A percentile compares a stretch with the other conserved stretches of the same genome.
Conservation (phyloP, 139 green algal species). For the Pleodorina starrii region DNA sequence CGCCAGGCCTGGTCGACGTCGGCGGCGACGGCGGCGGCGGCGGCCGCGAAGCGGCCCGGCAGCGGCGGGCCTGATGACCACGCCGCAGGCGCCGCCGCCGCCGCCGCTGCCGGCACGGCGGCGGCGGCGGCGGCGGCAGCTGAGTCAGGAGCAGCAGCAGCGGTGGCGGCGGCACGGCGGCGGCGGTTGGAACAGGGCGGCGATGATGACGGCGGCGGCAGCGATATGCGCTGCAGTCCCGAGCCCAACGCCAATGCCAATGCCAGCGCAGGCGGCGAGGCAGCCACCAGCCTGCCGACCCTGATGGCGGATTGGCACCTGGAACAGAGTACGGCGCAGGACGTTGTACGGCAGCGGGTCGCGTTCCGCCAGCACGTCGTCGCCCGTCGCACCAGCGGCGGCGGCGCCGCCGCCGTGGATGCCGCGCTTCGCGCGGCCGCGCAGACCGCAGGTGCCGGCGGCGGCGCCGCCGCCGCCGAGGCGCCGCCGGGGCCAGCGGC, state of each 20-base stretch:
- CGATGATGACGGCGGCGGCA: neutral
- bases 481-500: too few species aligned
- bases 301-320: conserved; percentile 31
- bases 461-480: neutral
- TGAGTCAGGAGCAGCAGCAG: neutral
- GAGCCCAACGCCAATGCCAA: neutral
- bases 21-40: neutral
- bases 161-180: neutral
- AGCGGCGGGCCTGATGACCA: too few species aligned
- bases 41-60: neutral
- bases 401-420: neutral
- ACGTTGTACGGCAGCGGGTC: neutral
- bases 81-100: neutral
- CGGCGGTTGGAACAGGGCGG: too few species aligned
- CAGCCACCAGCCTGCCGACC: neutral
- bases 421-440: neutral
- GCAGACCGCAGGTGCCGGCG: neutral
- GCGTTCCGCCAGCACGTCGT: neutral
- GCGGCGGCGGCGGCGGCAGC: neutral
- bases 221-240: neutral
- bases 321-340: neutral
- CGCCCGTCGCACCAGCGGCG: neutral
- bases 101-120: neutral
- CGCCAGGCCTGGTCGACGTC: neutral
- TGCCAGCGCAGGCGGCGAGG: neutral